Conservation (phyloP, 2,329 filamentous ascomycete species). For the Penicillium digitatum region DNA sequence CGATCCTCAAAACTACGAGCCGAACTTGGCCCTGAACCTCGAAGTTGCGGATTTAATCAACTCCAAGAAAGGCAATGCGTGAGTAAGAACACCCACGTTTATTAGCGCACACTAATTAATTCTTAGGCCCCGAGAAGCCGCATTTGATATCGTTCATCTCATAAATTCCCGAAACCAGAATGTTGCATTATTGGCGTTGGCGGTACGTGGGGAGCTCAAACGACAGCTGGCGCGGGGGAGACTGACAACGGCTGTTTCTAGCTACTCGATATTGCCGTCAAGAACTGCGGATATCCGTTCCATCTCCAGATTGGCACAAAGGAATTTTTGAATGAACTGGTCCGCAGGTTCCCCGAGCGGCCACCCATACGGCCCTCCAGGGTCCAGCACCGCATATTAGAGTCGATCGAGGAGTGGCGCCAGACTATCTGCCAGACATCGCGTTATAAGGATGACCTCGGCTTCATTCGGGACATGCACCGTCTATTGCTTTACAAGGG, state of each 20-base stretch:
- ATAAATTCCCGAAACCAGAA: slow-evolving; percentile 97
- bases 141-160: slow-evolving; percentile 85
- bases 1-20: slow-evolving; percentile 95
- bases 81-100: slow-evolving; percentile 31
- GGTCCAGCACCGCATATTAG: slow-evolving; percentile 88
- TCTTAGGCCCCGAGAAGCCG: slow-evolving; percentile 77
- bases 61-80: slow-evolving; percentile 89
- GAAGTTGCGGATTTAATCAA: slow-evolving; percentile 97
- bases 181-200: slow-evolving; percentile 82
- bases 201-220: slow-evolving; percentile 44
- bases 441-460: slow-evolving; percentile 93
- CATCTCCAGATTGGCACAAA: slow-evolving; percentile 98
- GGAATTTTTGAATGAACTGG: slow-evolving; percentile 97
- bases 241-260: slow-evolving; percentile 31
- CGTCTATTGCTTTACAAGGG: slow-evolving; percentile 92
- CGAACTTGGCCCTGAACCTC: slow-evolving; percentile 91
- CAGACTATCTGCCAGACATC: slow-evolving; percentile 97
- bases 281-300: slow-evolving; percentile 99
- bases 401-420: slow-evolving; percentile 97
- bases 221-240: slow-evolving; percentile 11
- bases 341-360: slow-evolving; percentile 89
- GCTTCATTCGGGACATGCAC: slow-evolving; percentile 97
- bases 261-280: slow-evolving; percentile 97
- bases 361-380: slow-evolving; percentile 80
- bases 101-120: slow-evolving; percentile 24